Base-by-base conservation (phyloP, 805 yeast genomes). In the Candida oleophila region DNA sequence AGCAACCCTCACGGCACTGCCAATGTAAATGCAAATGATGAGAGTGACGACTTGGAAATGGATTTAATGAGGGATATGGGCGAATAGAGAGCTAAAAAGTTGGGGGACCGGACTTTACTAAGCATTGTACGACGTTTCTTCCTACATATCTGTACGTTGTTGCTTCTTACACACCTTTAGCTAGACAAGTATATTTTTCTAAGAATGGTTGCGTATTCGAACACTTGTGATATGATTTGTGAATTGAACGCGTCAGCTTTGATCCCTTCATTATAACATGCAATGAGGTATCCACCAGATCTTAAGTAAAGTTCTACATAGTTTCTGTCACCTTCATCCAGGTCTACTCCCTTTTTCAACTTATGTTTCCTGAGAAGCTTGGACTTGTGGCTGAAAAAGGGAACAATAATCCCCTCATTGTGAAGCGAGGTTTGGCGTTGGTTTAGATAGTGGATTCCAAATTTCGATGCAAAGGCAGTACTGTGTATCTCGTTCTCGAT, bases 251-350 rank as follows among this genome's bases (percentile, higher is more conserved):
- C 61, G 11, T 50, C 51, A 9, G 34, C 8, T n/a, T 25, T 15
- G 21, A 28, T 25, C 0, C 55, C 49, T 37, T 68, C 65, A 49
- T 63, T 70, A 56, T 80, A 79, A 2, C 72, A 68, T 3, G 74
- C 75, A 42, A 82, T 65, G 42, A 81, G 49, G 51, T 68, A 81
- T 0, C 85, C 85, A 2, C 82, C 82, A 1, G 78, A 66, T 51
- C 77, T 68, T 48, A 75, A 66, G 50, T 68, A 74, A 7, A 79
- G 65, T 19, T 78, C 82, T 40, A 75, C 53, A 15, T 55, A 54
- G 22, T 61, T 55, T 4, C 46, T 49, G 1, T 42, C 47, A 4
- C 22, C 14, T 11, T 15, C 4, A n/a, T n/a, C n/a, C 14, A 11
- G 41, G 38, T 28, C 40, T 22, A 40, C 33, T 22, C 40, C 45